Evolutionary conservation across 352 stramenopile genomes (phyloP).

Genomic region (Phytophthora hibernalis): DNA sequence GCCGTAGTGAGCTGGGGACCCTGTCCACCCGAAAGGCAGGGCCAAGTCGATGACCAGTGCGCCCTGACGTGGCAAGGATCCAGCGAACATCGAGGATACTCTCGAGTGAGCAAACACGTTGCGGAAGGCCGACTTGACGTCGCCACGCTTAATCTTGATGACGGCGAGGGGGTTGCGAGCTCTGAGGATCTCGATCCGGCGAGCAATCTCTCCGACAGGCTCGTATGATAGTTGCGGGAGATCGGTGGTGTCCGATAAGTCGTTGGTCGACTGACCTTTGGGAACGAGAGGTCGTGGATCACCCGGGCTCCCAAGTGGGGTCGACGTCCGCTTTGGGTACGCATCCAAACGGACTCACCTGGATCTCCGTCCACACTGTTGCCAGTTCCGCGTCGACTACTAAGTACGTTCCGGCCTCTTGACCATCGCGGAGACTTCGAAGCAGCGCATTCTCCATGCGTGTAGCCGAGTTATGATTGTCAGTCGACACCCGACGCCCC

Average conservation of each 20-base stretch:
- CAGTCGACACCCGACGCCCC: too few species aligned
- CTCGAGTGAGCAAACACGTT: background rate
- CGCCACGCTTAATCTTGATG: background rate
- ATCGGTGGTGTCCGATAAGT: background rate
- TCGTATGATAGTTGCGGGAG: background rate
- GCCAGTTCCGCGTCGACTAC: too few species aligned
- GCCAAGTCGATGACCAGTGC: slow-evolving; percentile 14
- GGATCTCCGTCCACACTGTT: too few species aligned
- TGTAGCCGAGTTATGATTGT: too few species aligned
- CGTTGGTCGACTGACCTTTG: background rate
- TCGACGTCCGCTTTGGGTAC: background rate
- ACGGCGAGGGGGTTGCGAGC: background rate
- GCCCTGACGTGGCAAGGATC: background rate
- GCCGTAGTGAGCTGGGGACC: slow-evolving; percentile 20
- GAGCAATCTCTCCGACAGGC: background rate
- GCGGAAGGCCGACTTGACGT: slow-evolving; percentile 9
- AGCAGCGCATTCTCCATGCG: too few species aligned
- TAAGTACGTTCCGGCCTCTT: too few species aligned
- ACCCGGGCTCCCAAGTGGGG: background rate
- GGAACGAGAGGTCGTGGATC: background rate
- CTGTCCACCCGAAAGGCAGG: slow-evolving; percentile 27
- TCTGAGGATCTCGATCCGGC: background rate
- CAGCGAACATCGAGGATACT: background rate
- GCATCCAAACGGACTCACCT: background rate
- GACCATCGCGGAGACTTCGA: too few species aligned